A percentile compares a stretch with the other conserved stretches of the same genome.
phyloP scores from a whole-genome alignment of 371 early-diverging fungal species.

The Zychaea mexicana region DNA sequence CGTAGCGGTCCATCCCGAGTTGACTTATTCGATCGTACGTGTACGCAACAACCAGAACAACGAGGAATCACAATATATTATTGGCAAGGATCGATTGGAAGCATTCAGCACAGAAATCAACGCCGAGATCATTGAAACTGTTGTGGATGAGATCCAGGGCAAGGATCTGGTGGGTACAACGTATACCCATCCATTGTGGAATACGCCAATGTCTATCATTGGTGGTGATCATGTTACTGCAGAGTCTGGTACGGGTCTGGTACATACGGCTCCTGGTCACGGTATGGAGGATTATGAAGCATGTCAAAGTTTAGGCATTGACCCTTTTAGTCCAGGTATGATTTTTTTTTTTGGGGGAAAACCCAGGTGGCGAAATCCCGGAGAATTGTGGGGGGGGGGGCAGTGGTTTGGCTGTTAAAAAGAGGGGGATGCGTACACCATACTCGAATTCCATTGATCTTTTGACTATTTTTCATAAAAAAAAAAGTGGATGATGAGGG shows the following conservation, averaged over 20 bases:
- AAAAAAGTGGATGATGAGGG: constrained; percentile 80
- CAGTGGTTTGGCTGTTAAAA: neutral
- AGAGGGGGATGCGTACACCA: neutral
- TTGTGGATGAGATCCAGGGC: constrained; percentile 52
- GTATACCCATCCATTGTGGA: constrained; percentile 75
- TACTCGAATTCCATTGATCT: no score
- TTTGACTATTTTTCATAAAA: neutral
- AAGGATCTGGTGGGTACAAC: constrained; percentile 60
- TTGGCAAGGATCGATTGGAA: constrained; percentile 50
- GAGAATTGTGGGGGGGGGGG: neutral
- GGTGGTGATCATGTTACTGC: constrained; percentile 79
- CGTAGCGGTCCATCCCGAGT: constrained; percentile 75
- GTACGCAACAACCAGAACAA: constrained; percentile 17
- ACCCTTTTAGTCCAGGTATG: constrained; percentile 57
- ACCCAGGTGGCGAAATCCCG: no score
- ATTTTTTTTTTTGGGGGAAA: neutral
- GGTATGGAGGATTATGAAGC: constrained; percentile 94
- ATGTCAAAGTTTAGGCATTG: constrained; percentile 63
- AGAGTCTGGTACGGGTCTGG: constrained; percentile 88
- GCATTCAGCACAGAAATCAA: constrained; percentile 31
- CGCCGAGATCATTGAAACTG: neutral
- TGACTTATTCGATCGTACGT: constrained; percentile 70
- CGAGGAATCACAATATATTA: constrained; percentile 38
- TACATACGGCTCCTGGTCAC: constrained; percentile 95
- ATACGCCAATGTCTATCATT: constrained; percentile 52